A percentile compares a stretch with the other conserved stretches of the same genome.
Evolutionary conservation across 768 basidiomycete genomes (phyloP).

Genomic region (Tricholoma hemisulphureum): DNA sequence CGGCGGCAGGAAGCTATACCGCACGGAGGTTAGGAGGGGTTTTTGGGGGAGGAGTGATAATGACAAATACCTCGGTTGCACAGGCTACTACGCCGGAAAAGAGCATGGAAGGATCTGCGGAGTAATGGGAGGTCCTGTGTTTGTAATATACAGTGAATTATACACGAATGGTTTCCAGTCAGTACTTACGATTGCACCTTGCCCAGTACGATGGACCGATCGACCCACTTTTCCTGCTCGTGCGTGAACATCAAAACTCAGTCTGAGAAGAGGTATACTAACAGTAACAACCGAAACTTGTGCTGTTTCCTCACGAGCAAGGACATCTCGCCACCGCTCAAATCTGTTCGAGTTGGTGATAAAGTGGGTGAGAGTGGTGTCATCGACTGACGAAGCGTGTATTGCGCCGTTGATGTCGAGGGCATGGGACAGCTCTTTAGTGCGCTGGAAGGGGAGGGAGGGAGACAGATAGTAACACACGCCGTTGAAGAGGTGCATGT

Average conservation of each 20-base stretch:
- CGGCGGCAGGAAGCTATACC: constrained; percentile 54
- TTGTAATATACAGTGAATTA: not conserved
- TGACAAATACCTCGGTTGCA: constrained; percentile 55
- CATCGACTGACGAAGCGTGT: constrained; percentile 27
- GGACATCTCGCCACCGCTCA: constrained; percentile 50
- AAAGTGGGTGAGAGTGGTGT: constrained; percentile 47
- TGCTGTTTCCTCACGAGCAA: constrained; percentile 18
- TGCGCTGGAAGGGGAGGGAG: constrained; percentile 42
- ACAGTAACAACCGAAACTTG: constrained; percentile 39
- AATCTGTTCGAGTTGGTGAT: constrained; percentile 57
- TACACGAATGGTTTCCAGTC: not conserved
- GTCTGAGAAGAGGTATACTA: constrained; percentile 10
- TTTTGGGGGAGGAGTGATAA: not conserved
- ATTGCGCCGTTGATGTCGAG: constrained; percentile 55
- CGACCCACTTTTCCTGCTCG: constrained; percentile 64
- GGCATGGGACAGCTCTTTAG: constrained; percentile 43
- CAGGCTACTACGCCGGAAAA: constrained; percentile 84
- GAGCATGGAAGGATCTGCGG: constrained; percentile 71
- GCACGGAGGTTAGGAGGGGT: not conserved
- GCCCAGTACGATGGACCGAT: constrained; percentile 58
- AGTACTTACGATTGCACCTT: constrained; percentile 53
- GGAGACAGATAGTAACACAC: constrained; percentile 49
- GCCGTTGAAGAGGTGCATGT: constrained; percentile 35
- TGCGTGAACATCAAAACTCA: constrained; percentile 9
- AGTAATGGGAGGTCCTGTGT: constrained; percentile 64